Percentiles rank a stretch among this genome's conserved stretches.
Evolutionary conservation across 345 rosid genomes (phyloP).

Genomic region (Alliaria petiolata): DNA sequence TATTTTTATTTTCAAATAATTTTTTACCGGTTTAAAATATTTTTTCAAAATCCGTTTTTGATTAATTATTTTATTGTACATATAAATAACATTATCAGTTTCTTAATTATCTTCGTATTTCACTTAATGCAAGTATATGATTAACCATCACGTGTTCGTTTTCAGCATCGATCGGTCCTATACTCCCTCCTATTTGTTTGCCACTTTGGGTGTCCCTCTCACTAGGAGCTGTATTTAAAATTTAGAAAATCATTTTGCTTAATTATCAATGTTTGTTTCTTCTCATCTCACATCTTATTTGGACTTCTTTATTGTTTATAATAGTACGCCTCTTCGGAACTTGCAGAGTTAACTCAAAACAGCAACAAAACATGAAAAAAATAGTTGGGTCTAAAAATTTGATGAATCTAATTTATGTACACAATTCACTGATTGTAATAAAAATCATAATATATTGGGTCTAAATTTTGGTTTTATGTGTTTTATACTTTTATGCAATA

Average conservation of each 20-base stretch:
- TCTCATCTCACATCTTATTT: not conserved
- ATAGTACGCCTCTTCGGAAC: not conserved
- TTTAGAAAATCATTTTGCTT: not conserved
- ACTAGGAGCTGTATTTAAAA: not conserved
- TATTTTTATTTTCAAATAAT: too few species aligned
- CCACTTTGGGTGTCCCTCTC: not conserved
- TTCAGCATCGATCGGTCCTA: slow-evolving; percentile 3
- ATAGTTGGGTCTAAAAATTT: not conserved
- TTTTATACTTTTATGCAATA: too few species aligned
- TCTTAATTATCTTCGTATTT: too few species aligned
- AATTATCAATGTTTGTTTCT: not conserved
- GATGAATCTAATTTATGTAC: too few species aligned
- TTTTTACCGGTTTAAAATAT: too few species aligned
- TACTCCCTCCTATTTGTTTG: slow-evolving; percentile 21
- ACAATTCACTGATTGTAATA: too few species aligned
- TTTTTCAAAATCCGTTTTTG: too few species aligned
- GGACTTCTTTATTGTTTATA: not conserved
- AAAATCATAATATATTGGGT: too few species aligned
- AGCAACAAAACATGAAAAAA: not conserved
- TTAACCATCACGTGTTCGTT: slow-evolving; percentile 2
- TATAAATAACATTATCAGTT: too few species aligned
- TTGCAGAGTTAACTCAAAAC: not conserved
- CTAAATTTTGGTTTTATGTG: too few species aligned
- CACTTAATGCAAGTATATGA: too few species aligned
- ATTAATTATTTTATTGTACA: too few species aligned